Evolutionary conservation across 805 yeast species (phyloP), one percentile per base, ranked within the genome.

Genomic region (Lachancea quebecensis): DNA sequence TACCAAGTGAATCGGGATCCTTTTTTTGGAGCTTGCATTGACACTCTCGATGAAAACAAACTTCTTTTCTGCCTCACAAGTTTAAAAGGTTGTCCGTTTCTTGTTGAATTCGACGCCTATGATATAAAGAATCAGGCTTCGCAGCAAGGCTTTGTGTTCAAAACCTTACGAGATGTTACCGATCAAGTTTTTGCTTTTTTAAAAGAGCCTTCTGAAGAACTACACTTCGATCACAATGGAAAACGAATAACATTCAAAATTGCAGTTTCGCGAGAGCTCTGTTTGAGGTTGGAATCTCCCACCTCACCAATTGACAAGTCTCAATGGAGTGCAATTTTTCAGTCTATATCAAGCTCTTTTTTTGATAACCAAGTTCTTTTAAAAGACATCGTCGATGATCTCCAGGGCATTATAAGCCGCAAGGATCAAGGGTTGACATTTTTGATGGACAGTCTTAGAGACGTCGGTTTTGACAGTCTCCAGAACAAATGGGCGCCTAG

Each of bases 341-440:
- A 25, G 27, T 12, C 39, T 12, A 31, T 38, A 29, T 31, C 42
- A 4, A 11, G 33, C 27, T 43, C 34, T 12, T 29, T 38, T 27
- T 29, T 33, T n/a, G 14, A 27, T 7, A 40, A 27, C 25, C 16
- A 38, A 29, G n/a, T 10, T 16, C 30, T 43, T 10, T 35, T 40
- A 49, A 45, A 30, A 40, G 44, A 16, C 51, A 50, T 17, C 39
- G 61, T 34, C 32, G 48, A 8, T 47, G 48, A 16, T 45, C 54
- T 12, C 42, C 65, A 15, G 50, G 45, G 48, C 14, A 34, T 33
- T 5, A 38, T 43, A 9, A 14, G 11, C 15, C 34, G 34, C 4
- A 68, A 66, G 39, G 73, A 68, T 44, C 49, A 53, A 18, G 60
- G 64, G 1, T 56, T 68, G 2, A 49, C 60, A 4, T 64, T 55